Evolutionary conservation across 2,329 filamentous ascomycete genomes (phyloP).

Genomic region (Botrytis sinoallii): DNA sequence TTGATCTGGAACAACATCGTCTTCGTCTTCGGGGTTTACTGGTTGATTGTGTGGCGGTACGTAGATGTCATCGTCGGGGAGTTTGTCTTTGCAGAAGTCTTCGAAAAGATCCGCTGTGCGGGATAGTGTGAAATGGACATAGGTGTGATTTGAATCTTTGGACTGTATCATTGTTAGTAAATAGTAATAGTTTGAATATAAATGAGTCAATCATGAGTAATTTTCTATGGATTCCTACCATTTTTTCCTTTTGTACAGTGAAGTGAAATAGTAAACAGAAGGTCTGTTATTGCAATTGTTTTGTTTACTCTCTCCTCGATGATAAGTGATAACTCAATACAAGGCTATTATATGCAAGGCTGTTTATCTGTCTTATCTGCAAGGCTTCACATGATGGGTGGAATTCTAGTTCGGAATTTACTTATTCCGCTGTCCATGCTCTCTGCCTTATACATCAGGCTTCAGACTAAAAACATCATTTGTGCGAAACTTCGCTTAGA

Average conservation of each 20-base stretch:
- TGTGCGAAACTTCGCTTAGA: conserved; percentile 18
- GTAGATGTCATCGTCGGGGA: conserved; percentile 76
- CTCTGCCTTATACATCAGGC: accelerated
- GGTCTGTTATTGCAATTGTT: background rate
- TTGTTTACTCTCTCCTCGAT: background rate
- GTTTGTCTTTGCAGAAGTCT: conserved; percentile 67
- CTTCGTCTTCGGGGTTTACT: conserved; percentile 82
- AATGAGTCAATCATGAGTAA: background rate
- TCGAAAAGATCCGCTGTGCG: conserved; percentile 78
- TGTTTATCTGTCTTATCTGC: background rate
- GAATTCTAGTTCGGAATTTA: background rate
- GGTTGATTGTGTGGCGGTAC: conserved; percentile 78
- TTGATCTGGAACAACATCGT: conserved; percentile 84
- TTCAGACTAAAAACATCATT: background rate
- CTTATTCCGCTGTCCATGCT: background rate
- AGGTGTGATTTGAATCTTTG: conserved; percentile 73
- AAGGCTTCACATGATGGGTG: background rate
- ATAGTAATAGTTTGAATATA: background rate
- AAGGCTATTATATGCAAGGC: background rate
- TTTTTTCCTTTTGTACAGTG: background rate
- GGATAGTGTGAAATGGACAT: conserved; percentile 70
- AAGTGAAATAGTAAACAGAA: background rate
- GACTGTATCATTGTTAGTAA: conserved; percentile 28
- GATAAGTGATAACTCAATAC: background rate
- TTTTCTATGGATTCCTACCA: background rate